Evolutionary conservation across 179 eudicot species (phyloP).

Genomic region (Dionaea muscipula): DNA sequence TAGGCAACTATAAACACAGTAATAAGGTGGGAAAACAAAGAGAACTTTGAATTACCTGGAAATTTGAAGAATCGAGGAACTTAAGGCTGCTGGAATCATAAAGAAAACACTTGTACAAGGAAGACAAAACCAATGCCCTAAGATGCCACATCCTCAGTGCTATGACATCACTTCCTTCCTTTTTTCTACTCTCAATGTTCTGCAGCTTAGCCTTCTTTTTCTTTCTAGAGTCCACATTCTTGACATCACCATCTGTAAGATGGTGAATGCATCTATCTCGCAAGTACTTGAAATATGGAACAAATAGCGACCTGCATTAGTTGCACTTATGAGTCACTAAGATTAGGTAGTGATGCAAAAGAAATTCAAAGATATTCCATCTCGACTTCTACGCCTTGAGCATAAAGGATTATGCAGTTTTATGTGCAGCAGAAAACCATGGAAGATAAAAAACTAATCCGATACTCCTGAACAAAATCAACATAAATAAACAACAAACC

Average conservation of each 20-base stretch:
- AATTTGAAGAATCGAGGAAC: constrained; percentile 66
- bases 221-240: constrained; percentile 29
- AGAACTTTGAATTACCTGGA: constrained; percentile 33
- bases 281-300: constrained; percentile 87
- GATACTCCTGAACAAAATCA: no score
- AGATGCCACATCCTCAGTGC: constrained; percentile 60
- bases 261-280: constrained; percentile 48
- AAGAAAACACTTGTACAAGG: constrained; percentile 79
- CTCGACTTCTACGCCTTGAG: no score
- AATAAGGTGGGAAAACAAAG: neutral
- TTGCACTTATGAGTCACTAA: neutral
- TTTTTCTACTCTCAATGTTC: constrained; percentile 17
- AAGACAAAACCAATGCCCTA: constrained; percentile 56
- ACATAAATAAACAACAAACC: no score
- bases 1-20: neutral
- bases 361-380: no score
- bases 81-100: constrained; percentile 62
- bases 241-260: constrained; percentile 42
- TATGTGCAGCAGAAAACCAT: neutral
- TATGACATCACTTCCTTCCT: constrained; percentile 15
- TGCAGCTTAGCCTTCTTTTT: constrained; percentile 61
- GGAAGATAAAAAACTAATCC: no score
- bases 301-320: constrained; percentile 63
- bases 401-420: neutral
- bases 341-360: no score